Evolutionary conservation across 495 filamentous ascomycete species (phyloP).

Genomic region (Xylaria flabelliformis): DNA sequence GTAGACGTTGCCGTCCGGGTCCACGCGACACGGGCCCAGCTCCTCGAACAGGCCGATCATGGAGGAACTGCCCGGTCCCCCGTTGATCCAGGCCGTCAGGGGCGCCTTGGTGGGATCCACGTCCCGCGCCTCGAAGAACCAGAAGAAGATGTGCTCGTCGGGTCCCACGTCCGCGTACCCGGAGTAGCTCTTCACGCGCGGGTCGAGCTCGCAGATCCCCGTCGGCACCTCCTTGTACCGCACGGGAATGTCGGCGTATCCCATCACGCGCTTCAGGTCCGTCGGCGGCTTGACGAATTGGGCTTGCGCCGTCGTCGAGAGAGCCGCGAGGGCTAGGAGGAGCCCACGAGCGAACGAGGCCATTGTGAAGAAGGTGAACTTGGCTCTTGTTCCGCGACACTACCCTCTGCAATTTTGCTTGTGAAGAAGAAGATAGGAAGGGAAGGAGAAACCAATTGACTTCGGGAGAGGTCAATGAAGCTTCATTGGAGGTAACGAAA

Average conservation of each 20-base stretch:
- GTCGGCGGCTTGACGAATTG: conserved; percentile 68
- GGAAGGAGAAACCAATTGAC: conserved; percentile 1
- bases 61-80: conserved; percentile 61
- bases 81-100: conserved; percentile 68
- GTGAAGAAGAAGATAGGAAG: background rate
- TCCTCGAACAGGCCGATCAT: conserved; percentile 71
- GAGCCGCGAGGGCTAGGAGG: conserved; percentile 36
- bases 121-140: conserved; percentile 68
- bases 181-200: conserved; percentile 68
- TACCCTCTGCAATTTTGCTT: background rate
- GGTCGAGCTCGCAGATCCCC: conserved; percentile 70
- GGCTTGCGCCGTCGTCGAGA: conserved; percentile 35
- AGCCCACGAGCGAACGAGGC: conserved; percentile 33
- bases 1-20: conserved; percentile 51
- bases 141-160: conserved; percentile 70
- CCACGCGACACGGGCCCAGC: conserved; percentile 66
- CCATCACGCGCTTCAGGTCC: conserved; percentile 57
- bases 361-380: conserved; percentile 25
- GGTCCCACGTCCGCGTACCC: conserved; percentile 70
- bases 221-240: conserved; percentile 68
- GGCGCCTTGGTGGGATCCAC: conserved; percentile 59
- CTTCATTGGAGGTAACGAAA: background rate
- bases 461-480: background rate
- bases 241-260: conserved; percentile 58
- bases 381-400: background rate